These are phyloP conservation scores for Auricularia heimuer DNA, from an alignment of 768 basidiomycete species.

Conservation along the genomic window DNA sequence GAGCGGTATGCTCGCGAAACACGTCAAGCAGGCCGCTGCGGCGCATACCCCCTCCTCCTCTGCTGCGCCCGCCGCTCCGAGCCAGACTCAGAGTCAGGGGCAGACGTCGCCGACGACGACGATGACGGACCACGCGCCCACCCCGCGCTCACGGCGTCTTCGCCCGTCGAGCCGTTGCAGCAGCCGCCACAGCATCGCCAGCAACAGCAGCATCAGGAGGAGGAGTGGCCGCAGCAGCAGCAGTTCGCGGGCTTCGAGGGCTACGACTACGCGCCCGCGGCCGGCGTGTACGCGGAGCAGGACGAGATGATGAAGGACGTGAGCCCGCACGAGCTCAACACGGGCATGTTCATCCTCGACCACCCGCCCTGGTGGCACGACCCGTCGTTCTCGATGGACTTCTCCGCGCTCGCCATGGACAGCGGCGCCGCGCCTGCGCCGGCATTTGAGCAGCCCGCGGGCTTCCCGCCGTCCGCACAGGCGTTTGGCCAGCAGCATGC, in stretches of 20 bases:
- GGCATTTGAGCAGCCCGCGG: background rate
- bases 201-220: background rate
- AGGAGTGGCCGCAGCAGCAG: background rate
- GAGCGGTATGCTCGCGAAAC: slow-evolving; percentile 51
- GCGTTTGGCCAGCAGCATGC: too few relatives aligned
- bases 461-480: background rate
- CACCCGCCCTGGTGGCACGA: slow-evolving; percentile 1
- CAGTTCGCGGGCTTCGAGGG: background rate
- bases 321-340: background rate
- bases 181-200: too few relatives aligned
- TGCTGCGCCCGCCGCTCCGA: background rate
- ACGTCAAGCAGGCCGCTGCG: background rate
- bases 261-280: background rate
- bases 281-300: background rate
- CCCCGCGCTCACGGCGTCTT: background rate
- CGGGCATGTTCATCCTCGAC: slow-evolving; percentile 2
- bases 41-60: background rate
- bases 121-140: background rate
- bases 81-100: background rate
- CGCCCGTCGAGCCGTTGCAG: background rate
- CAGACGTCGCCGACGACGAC: background rate
- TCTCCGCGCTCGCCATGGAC: background rate
- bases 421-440: background rate
- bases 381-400: background rate
- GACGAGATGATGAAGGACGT: background rate